Conservation (phyloP, 768 basidiomycete genomes). For the Russula foetens region DNA sequence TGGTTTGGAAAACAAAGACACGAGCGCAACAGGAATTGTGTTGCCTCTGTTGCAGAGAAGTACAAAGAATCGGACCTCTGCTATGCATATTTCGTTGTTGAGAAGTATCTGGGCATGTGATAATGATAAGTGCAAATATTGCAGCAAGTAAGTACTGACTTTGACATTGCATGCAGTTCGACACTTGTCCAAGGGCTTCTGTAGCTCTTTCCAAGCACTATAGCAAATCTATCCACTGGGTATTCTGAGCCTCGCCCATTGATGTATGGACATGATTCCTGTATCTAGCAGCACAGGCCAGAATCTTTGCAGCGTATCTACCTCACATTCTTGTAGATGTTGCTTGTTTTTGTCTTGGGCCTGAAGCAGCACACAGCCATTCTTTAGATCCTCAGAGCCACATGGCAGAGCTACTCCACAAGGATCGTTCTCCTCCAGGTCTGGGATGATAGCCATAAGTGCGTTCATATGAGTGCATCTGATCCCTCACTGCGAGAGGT, state of each 20-base stretch:
- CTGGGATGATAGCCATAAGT: neutral
- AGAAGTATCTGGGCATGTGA: neutral
- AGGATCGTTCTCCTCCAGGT: neutral
- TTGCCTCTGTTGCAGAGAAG: neutral
- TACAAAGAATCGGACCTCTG: neutral
- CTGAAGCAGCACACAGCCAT: neutral
- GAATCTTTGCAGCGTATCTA: neutral
- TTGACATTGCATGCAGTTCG: neutral
- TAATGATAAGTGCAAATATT: neutral
- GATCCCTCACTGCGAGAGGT: too few species aligned
- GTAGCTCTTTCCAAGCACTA: neutral
- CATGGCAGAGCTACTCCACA: neutral
- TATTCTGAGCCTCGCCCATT: neutral
- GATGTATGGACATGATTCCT: neutral
- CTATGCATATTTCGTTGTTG: neutral
- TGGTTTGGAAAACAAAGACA: neutral
- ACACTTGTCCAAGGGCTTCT: neutral
- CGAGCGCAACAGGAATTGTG: neutral
- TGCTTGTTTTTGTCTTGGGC: neutral
- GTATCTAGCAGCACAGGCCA: too few species aligned
- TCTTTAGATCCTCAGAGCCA: too few species aligned
- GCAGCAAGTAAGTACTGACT: neutral
- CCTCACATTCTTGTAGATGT: neutral
- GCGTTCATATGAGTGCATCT: neutral
- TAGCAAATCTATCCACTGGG: neutral